Percentiles rank a stretch among this genome's conserved stretches.
phyloP scores from a whole-genome alignment of 2,329 filamentous ascomycete species.

The Aspergillus jensenii region DNA sequence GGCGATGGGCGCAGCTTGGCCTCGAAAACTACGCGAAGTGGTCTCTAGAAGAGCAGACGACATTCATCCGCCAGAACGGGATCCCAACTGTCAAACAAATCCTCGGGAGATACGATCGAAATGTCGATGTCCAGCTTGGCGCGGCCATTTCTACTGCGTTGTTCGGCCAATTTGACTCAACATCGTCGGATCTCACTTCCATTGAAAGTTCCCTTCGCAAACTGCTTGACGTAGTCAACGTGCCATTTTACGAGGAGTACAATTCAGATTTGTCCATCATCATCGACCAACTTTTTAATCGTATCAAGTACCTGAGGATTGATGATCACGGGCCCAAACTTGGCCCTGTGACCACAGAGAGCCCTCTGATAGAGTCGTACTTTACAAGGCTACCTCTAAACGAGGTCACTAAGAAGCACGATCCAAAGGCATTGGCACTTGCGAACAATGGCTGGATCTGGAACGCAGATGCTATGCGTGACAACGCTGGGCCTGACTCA shows the following conservation, averaged over 20 bases:
- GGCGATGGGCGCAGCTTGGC: constrained; percentile 17
- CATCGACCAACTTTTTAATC: constrained; percentile 86
- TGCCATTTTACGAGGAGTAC: constrained; percentile 89
- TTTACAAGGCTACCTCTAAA: constrained; percentile 87
- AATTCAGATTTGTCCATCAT: constrained; percentile 80
- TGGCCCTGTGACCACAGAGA: constrained; percentile 73
- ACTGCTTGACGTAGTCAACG: constrained; percentile 79
- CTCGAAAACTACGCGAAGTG: constrained; percentile 55
- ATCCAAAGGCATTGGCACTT: constrained; percentile 72
- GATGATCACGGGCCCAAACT: constrained; percentile 87
- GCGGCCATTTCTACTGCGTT: constrained; percentile 68
- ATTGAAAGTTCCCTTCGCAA: constrained; percentile 55
- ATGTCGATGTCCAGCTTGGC: constrained; percentile 66
- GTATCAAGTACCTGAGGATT: constrained; percentile 91
- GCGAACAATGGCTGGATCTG: constrained; percentile 99
- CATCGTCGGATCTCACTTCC: constrained; percentile 42
- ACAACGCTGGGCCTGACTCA: constrained; percentile 88
- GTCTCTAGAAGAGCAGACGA: constrained; percentile 58
- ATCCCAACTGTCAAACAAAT: constrained; percentile 71
- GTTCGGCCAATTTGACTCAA: constrained; percentile 65
- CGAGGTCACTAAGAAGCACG: constrained; percentile 72
- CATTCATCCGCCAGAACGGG: constrained; percentile 65
- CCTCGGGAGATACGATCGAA: constrained; percentile 75
- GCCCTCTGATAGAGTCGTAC: constrained; percentile 87
- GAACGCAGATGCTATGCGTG: constrained; percentile 90